Base-by-base conservation (phyloP, 176 grass and related monocot genomes). In the Musa troglodytarum region DNA sequence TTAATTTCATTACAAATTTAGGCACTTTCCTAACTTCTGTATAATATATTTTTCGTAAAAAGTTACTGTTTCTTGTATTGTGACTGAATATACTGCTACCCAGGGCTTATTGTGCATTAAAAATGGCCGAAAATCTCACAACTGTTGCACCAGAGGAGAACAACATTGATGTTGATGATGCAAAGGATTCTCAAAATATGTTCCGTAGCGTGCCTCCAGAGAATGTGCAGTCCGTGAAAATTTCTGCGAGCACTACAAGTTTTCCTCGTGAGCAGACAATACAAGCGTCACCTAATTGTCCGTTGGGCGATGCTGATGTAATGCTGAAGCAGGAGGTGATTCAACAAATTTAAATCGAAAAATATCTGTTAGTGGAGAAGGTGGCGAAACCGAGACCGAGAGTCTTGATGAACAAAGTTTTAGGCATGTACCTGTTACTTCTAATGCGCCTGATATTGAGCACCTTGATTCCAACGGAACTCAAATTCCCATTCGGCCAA, bases 51-150 rank as follows among this genome's bases (percentile, higher is more conserved):
- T 12, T 76, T 62, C 5, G 3, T 62, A 43, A 9, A 22, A 4
- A 49, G 23, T 50, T 12, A 29, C 1, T 75, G 55, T 14, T 70
- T 79, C 74, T 50, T 78, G 81, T 61, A 84, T 89, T 82, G 66
- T 80, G 50, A 68, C 81, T 55, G 29, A 29, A 67, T 67, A 54
- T 76, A n/a, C 79, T 69, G 12, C 29, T 81, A 54, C 81, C 63
- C 80, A 99, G 95, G 81, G 87, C 91, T 87, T 86, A 94, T 78
- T 99, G 82, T 83, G 95, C 95, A 15, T 76, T 99, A 62, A 89
- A 85, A 73, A 99, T 92, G 91, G 86, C 88, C 59, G 94, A 92
- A 82, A 82, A 99, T 86, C 91, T 99, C 43, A 85, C 88, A 74
- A 71, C 78, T 53, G 54, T 73, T 72, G 76, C 81, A 86, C 78